Evolutionary conservation across 495 filamentous ascomycete species (phyloP), one percentile per base, ranked within the genome.

Genomic region (Tuber calosporum): DNA sequence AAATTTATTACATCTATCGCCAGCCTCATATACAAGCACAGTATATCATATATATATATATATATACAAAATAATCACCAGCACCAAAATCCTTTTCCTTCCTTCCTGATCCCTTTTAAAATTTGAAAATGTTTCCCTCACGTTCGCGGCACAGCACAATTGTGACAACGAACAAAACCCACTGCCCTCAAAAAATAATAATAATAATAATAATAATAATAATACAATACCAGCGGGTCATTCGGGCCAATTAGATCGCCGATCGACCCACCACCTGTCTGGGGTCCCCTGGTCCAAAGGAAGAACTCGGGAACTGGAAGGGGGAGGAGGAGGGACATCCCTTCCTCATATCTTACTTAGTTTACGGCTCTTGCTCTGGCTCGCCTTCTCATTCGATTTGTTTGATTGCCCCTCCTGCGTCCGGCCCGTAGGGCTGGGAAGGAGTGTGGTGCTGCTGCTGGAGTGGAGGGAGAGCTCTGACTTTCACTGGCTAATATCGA

Each of bases 261-360:
- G 40, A 41, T 76, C 67, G 69, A 69, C 73, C 75, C 75, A 62
- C 76, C 74, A 69, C 76, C 26, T 30, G 17, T 26, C n/a, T n/a
- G n/a, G n/a, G n/a, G 26, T 2, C 11, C 53, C 53, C 53, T 11
- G 11, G 53, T 30, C 53, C n/a, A 58, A 8, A 58, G 48, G 48
- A n/a, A 62, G 26, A 62, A 62, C 8, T 30, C 70, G 74, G 75
- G 73, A 67, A 68, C 75, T 66, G 48, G 58, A 72, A 77, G 43
- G 69, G 66, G 69, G 66, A 67, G 69, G 62, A 43, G 70, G 74
- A 58, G 72, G 58, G 70, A 73, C 72, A 73, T 71, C 74, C 76
- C 77, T 73, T 73, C 74, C 73, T 74, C 76, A 78, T 78, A 78
- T 78, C 76, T 77, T 70, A 77, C 72, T 77, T n/a, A n/a, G n/a